Evolutionary conservation across 108 stramenopile species (phyloP).

Genomic region (Pseudonitzschia multistriata): DNA sequence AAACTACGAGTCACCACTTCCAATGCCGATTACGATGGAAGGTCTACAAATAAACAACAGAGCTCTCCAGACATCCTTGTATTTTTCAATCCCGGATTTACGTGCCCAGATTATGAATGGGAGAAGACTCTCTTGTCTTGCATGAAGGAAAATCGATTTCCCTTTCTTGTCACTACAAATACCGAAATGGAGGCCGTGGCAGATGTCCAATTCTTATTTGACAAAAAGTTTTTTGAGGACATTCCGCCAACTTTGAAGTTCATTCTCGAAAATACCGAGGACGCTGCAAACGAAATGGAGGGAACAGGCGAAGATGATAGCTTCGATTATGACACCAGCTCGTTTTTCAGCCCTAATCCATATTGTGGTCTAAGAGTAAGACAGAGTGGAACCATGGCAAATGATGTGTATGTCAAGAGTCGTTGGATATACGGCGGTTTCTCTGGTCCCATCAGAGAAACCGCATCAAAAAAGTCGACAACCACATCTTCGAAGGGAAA

Average conservation of each 20-base stretch:
- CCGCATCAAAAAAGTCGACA: constrained; percentile 18
- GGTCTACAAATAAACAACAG: constrained; percentile 15
- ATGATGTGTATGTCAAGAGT: constrained; percentile 87
- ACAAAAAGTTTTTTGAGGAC: constrained; percentile 46
- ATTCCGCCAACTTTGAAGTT: constrained; percentile 36
- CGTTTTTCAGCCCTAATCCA: constrained; percentile 80
- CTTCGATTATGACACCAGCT: constrained; percentile 16
- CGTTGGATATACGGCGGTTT: constrained; percentile 82
- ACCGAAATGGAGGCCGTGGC: constrained; percentile 86
- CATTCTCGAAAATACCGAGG: constrained; percentile 26
- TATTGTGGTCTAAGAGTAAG: constrained; percentile 73
- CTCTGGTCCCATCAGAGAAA: constrained; percentile 22
- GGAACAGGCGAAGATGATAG: constrained; percentile 21
- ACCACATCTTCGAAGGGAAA: neutral
- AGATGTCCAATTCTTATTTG: constrained; percentile 67
- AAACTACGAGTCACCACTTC: constrained; percentile 25
- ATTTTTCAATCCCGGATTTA: constrained; percentile 90
- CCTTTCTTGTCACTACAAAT: constrained; percentile 84
- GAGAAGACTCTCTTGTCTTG: constrained; percentile 45
- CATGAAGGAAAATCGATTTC: constrained; percentile 34
- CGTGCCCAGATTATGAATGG: constrained; percentile 87
- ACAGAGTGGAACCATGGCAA: constrained; percentile 89
- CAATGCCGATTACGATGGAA: constrained; percentile 31
- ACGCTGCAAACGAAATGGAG: constrained; percentile 18
- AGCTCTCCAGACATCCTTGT: constrained; percentile 66